phyloP scores from a whole-genome alignment of 2,329 filamentous ascomycete species.

The Celoporthe dispersa region DNA sequence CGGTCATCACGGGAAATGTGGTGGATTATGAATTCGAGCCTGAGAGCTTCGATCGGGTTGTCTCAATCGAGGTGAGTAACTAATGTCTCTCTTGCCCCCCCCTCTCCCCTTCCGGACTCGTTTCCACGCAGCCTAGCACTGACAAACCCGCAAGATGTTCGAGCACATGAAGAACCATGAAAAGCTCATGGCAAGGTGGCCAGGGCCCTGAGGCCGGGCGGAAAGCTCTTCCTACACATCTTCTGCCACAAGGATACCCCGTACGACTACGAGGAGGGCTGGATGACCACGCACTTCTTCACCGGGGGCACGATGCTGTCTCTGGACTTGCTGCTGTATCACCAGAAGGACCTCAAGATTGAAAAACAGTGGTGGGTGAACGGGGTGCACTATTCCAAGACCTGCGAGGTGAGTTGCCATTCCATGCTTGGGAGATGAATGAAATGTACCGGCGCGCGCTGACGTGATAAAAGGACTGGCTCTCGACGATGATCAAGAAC shows the following conservation, averaged over 20 bases:
- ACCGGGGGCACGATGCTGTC: constrained; percentile 74
- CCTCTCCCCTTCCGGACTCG: constrained; percentile 11
- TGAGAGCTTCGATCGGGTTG: constrained; percentile 64
- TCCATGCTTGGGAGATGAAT: background rate
- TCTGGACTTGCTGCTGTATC: constrained; percentile 68
- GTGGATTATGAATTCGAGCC: constrained; percentile 67
- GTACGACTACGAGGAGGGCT: constrained; percentile 73
- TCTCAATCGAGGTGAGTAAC: constrained; percentile 61
- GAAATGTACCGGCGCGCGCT: background rate
- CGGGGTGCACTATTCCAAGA: constrained; percentile 70
- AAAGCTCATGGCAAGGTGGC: constrained; percentile 64
- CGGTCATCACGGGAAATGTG: constrained; percentile 69
- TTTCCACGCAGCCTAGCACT: background rate
- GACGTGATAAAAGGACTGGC: constrained; percentile 56
- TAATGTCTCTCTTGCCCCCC: background rate
- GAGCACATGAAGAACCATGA: constrained; percentile 81
- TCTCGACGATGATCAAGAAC: constrained; percentile 61
- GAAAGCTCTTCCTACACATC: constrained; percentile 72
- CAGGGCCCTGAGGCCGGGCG: constrained; percentile 61
- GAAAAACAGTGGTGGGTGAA: constrained; percentile 73
- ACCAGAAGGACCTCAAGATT: constrained; percentile 65
- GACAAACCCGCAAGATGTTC: constrained; percentile 55
- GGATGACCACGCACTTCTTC: constrained; percentile 78
- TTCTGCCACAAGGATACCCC: constrained; percentile 68
- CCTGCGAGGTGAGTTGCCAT: constrained; percentile 60